These are phyloP conservation scores for Syzygium aqueum DNA, from an alignment of 345 rosid species.

Conservation along the genomic window DNA sequence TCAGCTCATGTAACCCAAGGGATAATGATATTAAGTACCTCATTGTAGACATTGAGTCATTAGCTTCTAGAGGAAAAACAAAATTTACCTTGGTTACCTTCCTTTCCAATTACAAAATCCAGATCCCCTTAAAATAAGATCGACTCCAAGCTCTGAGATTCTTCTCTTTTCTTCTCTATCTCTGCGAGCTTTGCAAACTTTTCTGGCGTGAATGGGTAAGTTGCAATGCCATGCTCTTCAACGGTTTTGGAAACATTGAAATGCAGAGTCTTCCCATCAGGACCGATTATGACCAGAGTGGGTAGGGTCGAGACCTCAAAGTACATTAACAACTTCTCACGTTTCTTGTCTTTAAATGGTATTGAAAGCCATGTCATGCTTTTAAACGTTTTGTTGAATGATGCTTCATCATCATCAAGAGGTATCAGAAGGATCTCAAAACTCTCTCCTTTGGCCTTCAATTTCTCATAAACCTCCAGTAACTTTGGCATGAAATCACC, in stretches of 20 bases:
- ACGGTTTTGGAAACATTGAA: slow-evolving; percentile 19
- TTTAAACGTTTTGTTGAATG: slow-evolving; percentile 8
- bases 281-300: slow-evolving; percentile 25
- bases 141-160: slow-evolving; percentile 28
- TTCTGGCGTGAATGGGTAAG: slow-evolving; percentile 35
- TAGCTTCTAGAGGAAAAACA: too few relatives aligned
- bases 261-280: slow-evolving; percentile 25
- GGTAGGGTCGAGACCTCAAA: slow-evolving; percentile 24
- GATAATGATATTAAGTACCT: not conserved
- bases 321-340: slow-evolving; percentile 11
- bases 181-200: slow-evolving; percentile 18
- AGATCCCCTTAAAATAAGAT: slow-evolving; percentile 17
- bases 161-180: slow-evolving; percentile 16
- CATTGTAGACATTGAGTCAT: not conserved
- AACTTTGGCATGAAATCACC: too few relatives aligned
- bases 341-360: slow-evolving; percentile 21
- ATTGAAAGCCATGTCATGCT: slow-evolving; percentile 28
- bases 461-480: too few relatives aligned
- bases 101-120: slow-evolving; percentile 23
- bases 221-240: slow-evolving; percentile 19
- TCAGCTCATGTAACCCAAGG: not conserved
- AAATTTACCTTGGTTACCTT: slow-evolving; percentile 18
- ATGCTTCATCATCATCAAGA: slow-evolving; percentile 16
- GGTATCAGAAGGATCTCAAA: slow-evolving; percentile 25
- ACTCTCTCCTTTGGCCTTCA: too few relatives aligned